phyloP scores from a whole-genome alignment of 345 rosid species.

The Barbarea vulgaris region DNA sequence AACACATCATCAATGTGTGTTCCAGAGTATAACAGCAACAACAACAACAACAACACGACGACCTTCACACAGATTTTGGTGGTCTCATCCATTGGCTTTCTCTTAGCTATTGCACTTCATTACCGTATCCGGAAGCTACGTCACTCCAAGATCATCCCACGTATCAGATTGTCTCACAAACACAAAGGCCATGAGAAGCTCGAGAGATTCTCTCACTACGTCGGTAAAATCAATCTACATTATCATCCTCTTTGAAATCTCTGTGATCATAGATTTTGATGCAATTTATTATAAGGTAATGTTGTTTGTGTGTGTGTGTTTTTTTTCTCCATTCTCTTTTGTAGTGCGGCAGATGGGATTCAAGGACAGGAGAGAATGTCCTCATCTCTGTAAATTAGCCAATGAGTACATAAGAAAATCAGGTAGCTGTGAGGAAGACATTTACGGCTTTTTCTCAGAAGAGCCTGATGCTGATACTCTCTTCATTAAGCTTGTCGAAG shows the following conservation, averaged over 20 bases:
- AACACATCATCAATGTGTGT: constrained; percentile 41
- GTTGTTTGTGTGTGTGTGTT: neutral
- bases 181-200: constrained; percentile 62
- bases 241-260: neutral
- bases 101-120: constrained; percentile 64
- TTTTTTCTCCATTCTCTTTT: neutral
- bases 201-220: constrained; percentile 90
- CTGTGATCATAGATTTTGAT: constrained; percentile 19
- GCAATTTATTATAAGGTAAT: constrained; percentile 25
- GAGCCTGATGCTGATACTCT: constrained; percentile 75
- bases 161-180: constrained; percentile 44
- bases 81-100: constrained; percentile 63
- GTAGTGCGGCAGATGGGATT: constrained; percentile 95
- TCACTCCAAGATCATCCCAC: constrained; percentile 68
- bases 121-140: constrained; percentile 51
- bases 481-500: constrained; percentile 83
- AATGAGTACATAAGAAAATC: constrained; percentile 71
- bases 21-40: constrained; percentile 28
- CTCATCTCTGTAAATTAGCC: constrained; percentile 81
- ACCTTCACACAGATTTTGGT: constrained; percentile 59
- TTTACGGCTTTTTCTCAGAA: constrained; percentile 60
- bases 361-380: constrained; percentile 77
- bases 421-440: constrained; percentile 72
- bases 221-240: constrained; percentile 57
- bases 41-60: constrained; percentile 9